Evolutionary conservation across 2,329 filamentous ascomycete species (phyloP), one percentile per base, ranked within the genome.

Genomic region (Scopulariopsis brevicaulis): DNA sequence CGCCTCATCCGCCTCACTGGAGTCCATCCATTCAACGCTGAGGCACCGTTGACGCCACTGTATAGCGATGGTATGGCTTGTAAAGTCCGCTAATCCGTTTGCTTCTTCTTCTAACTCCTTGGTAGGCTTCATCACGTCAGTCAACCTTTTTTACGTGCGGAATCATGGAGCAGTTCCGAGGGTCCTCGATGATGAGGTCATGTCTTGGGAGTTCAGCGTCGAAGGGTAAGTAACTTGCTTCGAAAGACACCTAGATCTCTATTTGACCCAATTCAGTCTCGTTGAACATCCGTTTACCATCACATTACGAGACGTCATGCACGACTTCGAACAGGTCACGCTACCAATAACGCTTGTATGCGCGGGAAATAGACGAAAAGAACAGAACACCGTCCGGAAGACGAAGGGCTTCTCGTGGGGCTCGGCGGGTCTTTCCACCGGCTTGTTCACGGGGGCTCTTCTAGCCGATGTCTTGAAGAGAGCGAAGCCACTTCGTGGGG

Each of bases 351-450:
- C 92, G 0, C 80, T 96, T 1, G 91, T 96, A 24, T 96, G 92
- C 69, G 92, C 92, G 4, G 92, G 92, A 1, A 96, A 96, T 69
- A 80, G 92, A 60, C 82, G 92, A 35, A 96, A 96, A 72, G 92
- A 96, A 71, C 92, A 96, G 68, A 96, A 96, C 64, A 78, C 90
- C 56, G 89, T 96, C 3, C 81, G 90, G 18, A 96, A 96, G 70
- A 90, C 89, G 1, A 95, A 96, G 65, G 92, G 92, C 0, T 96
- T 96, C 73, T 96, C 90, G 2, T 96, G 92, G 92, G 92, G 92
- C 40, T 78, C 92, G 1, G 91, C 89, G 4, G 92, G 91, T 25
- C 69, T 96, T 6, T 95, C 90, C 0, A 96, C 90, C 0, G 90
- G 90, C 0, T 73, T 96, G 0, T 96, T 89, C 78, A 96, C 92